Evolutionary conservation across 345 rosid species (phyloP).

Genomic region (Psidium friedrichsthalianum): DNA sequence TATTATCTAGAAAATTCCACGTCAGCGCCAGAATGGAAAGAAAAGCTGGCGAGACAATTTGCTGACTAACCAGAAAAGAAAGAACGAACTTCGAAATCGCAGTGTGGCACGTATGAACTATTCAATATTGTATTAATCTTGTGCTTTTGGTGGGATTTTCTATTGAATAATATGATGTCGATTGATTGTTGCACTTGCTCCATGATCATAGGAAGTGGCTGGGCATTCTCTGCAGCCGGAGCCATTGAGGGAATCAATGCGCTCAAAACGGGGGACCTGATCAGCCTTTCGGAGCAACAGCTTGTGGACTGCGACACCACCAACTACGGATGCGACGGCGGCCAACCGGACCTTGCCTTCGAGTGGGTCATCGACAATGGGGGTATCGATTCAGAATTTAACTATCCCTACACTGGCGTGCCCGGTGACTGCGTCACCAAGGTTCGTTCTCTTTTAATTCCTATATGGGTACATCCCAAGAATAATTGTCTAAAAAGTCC

Average conservation of each 20-base stretch:
- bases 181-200: not conserved
- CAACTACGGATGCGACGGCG: slow-evolving; percentile 57
- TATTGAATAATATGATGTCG: not conserved
- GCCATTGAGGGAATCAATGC: slow-evolving; percentile 62
- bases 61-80: too few relatives aligned
- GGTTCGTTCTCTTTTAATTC: slow-evolving; percentile 8
- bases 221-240: slow-evolving; percentile 64
- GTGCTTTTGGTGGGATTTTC: not conserved
- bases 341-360: slow-evolving; percentile 61
- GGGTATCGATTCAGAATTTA: slow-evolving; percentile 40
- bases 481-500: not conserved
- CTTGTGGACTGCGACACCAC: slow-evolving; percentile 54
- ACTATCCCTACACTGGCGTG: slow-evolving; percentile 40
- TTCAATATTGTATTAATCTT: not conserved
- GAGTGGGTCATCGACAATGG: slow-evolving; percentile 56
- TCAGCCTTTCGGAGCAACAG: slow-evolving; percentile 68
- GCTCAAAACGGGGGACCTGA: slow-evolving; percentile 34
- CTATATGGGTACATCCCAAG: not conserved
- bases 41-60: too few relatives aligned
- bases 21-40: too few relatives aligned
- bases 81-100: too few relatives aligned
- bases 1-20: too few relatives aligned
- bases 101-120: too few relatives aligned
- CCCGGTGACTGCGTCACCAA: slow-evolving; percentile 48
- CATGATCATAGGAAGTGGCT: slow-evolving; percentile 43